Evolutionary conservation across 495 filamentous ascomycete species (phyloP), one percentile per base, ranked within the genome.

Genomic region (Hypoxylon cercidicola): DNA sequence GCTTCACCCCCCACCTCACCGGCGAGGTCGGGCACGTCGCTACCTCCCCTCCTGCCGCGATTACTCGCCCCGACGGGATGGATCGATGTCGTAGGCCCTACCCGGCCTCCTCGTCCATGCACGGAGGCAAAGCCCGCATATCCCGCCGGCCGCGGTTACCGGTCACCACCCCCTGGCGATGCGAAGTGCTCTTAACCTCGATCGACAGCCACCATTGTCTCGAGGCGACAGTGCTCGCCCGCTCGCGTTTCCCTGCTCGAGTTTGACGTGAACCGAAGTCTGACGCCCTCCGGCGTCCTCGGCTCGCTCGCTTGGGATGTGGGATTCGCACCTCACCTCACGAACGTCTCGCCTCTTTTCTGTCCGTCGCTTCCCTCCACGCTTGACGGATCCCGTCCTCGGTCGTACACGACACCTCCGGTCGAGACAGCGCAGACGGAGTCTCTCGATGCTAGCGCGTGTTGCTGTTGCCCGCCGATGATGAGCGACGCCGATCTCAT

Each of bases 41-140:
- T 63, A 15, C 30, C 59, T 68, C 64, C 59, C 59, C 1, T 46
- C 54, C 18, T 34, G 54, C 41, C 25, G 34, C 41, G 48, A n/a
- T 50, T 8, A 35, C 15, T 37, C 59, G 13, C 49, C 44, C 43
- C 30, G 47, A 32, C 5, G 43, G 65, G 65, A 68, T 68, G 65
- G 40, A 39, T 45, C 19, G 64, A 59, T n/a, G 64, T 62, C 25
- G 64, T 35, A 58, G 53, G 44, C 43, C 5, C 2, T n/a, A 12
- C 54, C 47, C n/a, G n/a, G 54, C 54, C 54, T 62, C 59, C 64
- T 67, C 52, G 23, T 58, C 55, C 64, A 68, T 68, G 64, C 53
- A 37, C 47, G 32, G 15, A 40, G 32, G 41, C 32, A 28, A 43
- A 55, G 19, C 25, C 4, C 8, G 65, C 60, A n/a, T n/a, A 59